Evolutionary conservation across 805 yeast genomes (phyloP).

Genomic region (Lachancea fermentati): DNA sequence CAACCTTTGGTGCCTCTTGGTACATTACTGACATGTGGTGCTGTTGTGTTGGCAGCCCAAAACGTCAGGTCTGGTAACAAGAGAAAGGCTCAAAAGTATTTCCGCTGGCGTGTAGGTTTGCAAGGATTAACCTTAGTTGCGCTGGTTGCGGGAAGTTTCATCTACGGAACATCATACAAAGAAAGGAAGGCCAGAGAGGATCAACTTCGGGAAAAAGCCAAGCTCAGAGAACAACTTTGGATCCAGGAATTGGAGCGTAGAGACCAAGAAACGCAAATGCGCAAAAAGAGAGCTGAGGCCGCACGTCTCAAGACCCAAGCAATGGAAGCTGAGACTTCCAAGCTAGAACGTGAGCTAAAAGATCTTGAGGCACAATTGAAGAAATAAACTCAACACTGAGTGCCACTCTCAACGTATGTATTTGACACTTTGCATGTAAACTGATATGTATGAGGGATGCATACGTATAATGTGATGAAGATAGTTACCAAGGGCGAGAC

Average conservation of each 20-base stretch:
- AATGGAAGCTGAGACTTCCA: slow-evolving; percentile 27
- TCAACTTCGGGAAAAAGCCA: slow-evolving; percentile 67
- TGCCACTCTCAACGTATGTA: too few species aligned
- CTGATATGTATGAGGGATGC: too few species aligned
- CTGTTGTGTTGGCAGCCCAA: slow-evolving; percentile 72
- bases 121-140: slow-evolving; percentile 84
- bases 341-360: slow-evolving; percentile 24
- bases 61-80: slow-evolving; percentile 70
- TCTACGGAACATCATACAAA: slow-evolving; percentile 50
- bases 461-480: too few species aligned
- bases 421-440: too few species aligned
- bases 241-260: slow-evolving; percentile 85
- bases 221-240: slow-evolving; percentile 81
- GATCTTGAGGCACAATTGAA: slow-evolving; percentile 26
- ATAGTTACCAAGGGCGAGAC: too few species aligned
- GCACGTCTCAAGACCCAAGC: slow-evolving; percentile 44
- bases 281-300: slow-evolving; percentile 62
- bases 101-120: slow-evolving; percentile 82
- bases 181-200: slow-evolving; percentile 56
- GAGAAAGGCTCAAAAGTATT: slow-evolving; percentile 75
- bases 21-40: slow-evolving; percentile 68
- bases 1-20: slow-evolving; percentile 91
- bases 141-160: slow-evolving; percentile 70
- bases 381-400: too few species aligned
- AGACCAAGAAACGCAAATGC: slow-evolving; percentile 62